These are phyloP conservation scores for Chlorella vulgaris DNA, from an alignment of 139 green algal genomes.

Conservation along the genomic window DNA sequence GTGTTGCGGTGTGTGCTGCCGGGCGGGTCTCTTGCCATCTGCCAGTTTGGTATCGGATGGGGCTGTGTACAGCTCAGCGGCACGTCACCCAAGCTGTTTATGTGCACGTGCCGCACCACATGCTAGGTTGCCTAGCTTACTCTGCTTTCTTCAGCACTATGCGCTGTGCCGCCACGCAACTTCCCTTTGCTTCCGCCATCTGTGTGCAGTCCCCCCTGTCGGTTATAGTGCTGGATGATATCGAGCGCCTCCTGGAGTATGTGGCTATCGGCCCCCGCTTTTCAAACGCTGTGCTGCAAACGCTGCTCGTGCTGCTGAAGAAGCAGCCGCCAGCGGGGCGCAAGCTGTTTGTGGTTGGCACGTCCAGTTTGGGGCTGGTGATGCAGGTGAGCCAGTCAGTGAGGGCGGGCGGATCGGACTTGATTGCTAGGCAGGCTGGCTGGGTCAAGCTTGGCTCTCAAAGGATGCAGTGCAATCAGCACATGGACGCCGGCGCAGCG, in stretches of 20 bases:
- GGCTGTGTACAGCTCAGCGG: too few species aligned
- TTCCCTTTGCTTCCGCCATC: neutral
- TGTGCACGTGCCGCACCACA: too few species aligned
- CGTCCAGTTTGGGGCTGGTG: slow-evolving; percentile 58
- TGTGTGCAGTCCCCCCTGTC: slow-evolving; percentile 74
- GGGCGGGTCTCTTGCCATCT: too few species aligned
- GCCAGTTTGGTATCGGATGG: too few species aligned
- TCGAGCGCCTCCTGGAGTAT: slow-evolving; percentile 98
- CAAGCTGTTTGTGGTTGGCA: slow-evolving; percentile 89
- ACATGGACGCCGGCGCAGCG: too few species aligned
- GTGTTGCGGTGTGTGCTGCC: too few species aligned
- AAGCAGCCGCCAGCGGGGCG: slow-evolving; percentile 83
- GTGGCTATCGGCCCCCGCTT: slow-evolving; percentile 96
- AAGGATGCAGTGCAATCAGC: too few species aligned
- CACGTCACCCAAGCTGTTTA: too few species aligned
- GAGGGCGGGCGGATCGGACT: neutral
- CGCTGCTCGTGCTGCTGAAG: slow-evolving; percentile 96
- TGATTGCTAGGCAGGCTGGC: neutral
- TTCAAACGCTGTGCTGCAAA: slow-evolving; percentile 93
- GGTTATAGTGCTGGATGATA: slow-evolving; percentile 96
- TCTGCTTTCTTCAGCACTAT: too few species aligned
- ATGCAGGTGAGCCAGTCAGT: slow-evolving; percentile 26
- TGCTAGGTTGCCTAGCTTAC: too few species aligned
- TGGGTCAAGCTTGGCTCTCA: too few species aligned
- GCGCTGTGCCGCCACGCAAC: neutral